Evolutionary conservation across 2,329 filamentous ascomycete species (phyloP), one percentile per base, ranked within the genome.

Genomic region (Alternaria tenuissima): DNA sequence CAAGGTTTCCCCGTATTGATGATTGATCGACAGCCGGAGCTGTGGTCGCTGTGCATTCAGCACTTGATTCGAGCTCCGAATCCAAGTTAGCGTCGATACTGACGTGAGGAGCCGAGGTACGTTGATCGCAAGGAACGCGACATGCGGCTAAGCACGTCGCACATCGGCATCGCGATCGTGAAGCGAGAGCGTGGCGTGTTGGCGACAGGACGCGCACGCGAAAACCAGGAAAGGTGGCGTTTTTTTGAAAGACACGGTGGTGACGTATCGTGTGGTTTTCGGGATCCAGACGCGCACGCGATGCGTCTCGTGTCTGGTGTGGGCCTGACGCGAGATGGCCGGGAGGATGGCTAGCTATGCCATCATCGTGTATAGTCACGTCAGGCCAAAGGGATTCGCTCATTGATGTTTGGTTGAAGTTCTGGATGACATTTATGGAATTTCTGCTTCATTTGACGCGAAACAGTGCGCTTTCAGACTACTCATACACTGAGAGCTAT

Each of bases 361-460:
- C 38, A 43, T 30, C 28, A 24, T 44, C 28, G 12, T 36, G 28
- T 16, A 58, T 47, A 5, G 32, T 55, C 42, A 48, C 28, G 12
- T 26, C 43, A 48, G 32, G 14, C 24, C 5, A 41, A 22, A 39
- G 43, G n/a, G 36, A 46, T 3, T 32, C 18, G 46, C 30, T 38
- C 20, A 57, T 52, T 58, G 39, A 38, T 11, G 38, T 39, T 11
- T 36, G 32, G 5, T 36, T 36, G n/a, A 20, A 20, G 38, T 20
- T 39, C 38, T 20, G 8, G 38, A 39, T 8, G 18, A 42, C 39
- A 24, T 42, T 24, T 24, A 24, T 42, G 39, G 20, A 58, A 43
- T 58, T 63, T 62, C 44, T 62, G 65, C 68, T 71, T 66, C 54
- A 62, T 67, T 67, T 64, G 61, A 64, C 62, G 62, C 61, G 56